Base-by-base conservation (phyloP, 345 rosid species). In the Excoecaria agallocha region DNA sequence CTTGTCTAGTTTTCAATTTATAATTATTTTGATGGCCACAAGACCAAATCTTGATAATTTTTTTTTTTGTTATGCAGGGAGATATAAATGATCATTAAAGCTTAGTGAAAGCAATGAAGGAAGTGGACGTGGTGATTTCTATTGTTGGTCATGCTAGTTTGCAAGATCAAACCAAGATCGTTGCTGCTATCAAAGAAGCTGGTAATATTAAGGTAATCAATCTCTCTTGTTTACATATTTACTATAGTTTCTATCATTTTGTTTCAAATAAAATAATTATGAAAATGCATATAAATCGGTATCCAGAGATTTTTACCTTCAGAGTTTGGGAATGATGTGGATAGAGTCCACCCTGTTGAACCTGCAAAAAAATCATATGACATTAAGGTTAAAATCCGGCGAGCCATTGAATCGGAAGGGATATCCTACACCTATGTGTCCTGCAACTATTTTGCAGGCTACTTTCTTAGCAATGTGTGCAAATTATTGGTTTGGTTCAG, bases 141-240 rank as follows among this genome's bases (percentile, higher is more conserved):
- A 73, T 91, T 0, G 84, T 91, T 0, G 93, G 91, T 10, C 24
- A 35, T 16, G 66, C 73, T 82, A 89, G 83, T 77, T 11, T 90
- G 3, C 81, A 82, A 4, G 96, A 90, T 82, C 97, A 93, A 82
- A 85, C 74, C 55, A 93, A 90, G 85, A 90, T 93, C 82, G 77
- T 91, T 25, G 83, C 88, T 3, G 98, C 97, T 56, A 90, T 91
- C 48, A 91, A 90, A 74, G 96, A 91, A 83, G 96, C 97, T 38
- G 98, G 96, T 25, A 91, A 87, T 46, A 79, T 93, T 11, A 93
- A 93, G 96, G 97, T 90, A 70, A 20, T 20, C 5, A 8, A 4
- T 57, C 60, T 71, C 54, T 57, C 4, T 24, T n/a, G 22, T n/a
- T 38, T 4, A 52, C 22, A 17, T 49, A 8, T 54, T 56, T 41